phyloP scores from a whole-genome alignment of 164 flowering plant species.

The Macadamia integrifolia region DNA sequence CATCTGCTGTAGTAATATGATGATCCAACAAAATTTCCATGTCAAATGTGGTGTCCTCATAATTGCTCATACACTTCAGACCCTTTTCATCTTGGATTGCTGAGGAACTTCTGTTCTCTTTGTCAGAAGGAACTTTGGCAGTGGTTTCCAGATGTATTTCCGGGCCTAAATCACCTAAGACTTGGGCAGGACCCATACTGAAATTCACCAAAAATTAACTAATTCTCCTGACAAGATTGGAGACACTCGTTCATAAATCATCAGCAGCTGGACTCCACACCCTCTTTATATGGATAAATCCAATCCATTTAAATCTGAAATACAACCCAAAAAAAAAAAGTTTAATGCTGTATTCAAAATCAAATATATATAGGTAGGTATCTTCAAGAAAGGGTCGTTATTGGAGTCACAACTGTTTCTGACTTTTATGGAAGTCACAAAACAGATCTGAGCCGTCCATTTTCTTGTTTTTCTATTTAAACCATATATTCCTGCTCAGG shows the following conservation, averaged over 20 bases:
- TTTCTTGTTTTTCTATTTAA: too few relatives aligned
- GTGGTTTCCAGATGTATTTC: conserved; percentile 12
- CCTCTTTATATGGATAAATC: not conserved
- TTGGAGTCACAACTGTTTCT: too few relatives aligned
- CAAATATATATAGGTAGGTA: too few relatives aligned
- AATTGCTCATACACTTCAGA: conserved; percentile 26
- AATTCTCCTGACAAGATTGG: not conserved
- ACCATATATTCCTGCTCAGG: too few relatives aligned
- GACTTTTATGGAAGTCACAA: too few relatives aligned
- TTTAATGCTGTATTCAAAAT: not conserved
- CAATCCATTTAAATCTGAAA: not conserved
- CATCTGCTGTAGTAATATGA: conserved; percentile 18
- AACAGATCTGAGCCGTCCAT: too few relatives aligned
- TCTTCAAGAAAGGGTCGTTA: too few relatives aligned
- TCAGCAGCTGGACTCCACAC: not conserved
- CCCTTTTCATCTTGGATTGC: conserved; percentile 16
- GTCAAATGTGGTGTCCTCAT: conserved; percentile 27
- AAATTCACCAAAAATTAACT: not conserved
- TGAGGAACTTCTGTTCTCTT: conserved; percentile 9
- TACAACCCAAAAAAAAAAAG: not conserved
- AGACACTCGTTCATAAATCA: not conserved
- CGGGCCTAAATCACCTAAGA: conserved; percentile 8
- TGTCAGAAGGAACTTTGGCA: conserved; percentile 9
- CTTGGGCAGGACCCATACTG: conserved; percentile 38
- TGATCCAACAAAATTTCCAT: conserved; percentile 26